Base-by-base conservation (phyloP, 2,329 filamentous ascomycete genomes). In the Aspergillus sp. region DNA sequence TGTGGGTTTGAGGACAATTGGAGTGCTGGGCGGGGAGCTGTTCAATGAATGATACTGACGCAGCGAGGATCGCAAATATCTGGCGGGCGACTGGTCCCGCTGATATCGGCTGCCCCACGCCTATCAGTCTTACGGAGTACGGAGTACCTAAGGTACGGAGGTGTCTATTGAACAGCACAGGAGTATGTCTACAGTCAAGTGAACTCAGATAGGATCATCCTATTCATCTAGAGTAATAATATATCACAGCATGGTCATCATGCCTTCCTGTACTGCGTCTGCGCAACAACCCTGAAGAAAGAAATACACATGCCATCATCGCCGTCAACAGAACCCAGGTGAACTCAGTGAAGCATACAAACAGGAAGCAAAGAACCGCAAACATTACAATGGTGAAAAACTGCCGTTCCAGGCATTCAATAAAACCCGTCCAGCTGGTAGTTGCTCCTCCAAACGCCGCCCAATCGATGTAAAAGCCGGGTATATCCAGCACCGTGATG, bases 401-500 rank as follows among this genome's bases (percentile, higher is more conserved):
- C 11, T 42, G 38, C 40, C 40, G 20, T 44, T 17, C 29, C 38
- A 44, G 47, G 19, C 38, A 49, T 34, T 21, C 38, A 44, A 49
- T 43, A n/a, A 49, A 49, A 49, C 47, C 47, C 31, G 47, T 43
- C 40, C 47, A 41, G 38, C 31, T 41, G 29, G 42, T 44, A 32
- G 31, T 47, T 48, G 45, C 50, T 52, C 59, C 61, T 58, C 59
- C 40, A 52, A 72, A 72, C 70, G 69, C 70, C 70, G 58, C 69
- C 70, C 70, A 59, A 69, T 64, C 64, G 64, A 69, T 68, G 63
- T 19, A 42, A 42, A 71, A 75, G 71, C 71, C 72, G 72, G 72
- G 73, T 76, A 76, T 76, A 76, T 75, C 73, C 73, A 73, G 72
- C 72, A 74, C 73, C 73, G 66, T 70, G 64, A 75, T 75, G 73